Evolutionary conservation across 768 basidiomycete species (phyloP).

Genomic region (Leucocoprinus sp.): DNA sequence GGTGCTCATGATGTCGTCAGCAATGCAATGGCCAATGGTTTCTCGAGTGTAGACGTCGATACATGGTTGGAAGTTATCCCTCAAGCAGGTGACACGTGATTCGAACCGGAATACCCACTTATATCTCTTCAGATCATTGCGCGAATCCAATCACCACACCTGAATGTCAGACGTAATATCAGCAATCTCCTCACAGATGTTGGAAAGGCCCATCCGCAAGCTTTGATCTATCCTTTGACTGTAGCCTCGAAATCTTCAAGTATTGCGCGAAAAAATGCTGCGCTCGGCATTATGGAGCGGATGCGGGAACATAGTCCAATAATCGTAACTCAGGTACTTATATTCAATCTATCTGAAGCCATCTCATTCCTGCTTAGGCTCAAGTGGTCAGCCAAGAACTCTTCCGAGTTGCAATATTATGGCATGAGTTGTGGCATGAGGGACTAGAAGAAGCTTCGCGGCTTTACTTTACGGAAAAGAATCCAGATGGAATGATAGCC

Average conservation of each 20-base stretch:
- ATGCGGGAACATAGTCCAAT: conserved; percentile 87
- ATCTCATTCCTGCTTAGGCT: conserved; percentile 3
- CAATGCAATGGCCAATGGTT: conserved; percentile 80
- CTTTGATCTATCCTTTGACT: conserved; percentile 89
- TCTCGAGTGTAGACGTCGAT: conserved; percentile 86
- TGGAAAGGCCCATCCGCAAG: conserved; percentile 95
- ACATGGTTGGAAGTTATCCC: conserved; percentile 99
- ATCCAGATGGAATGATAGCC: conserved; percentile 95
- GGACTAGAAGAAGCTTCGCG: conserved; percentile 96
- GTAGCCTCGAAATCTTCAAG: conserved; percentile 97
- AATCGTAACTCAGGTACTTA: conserved; percentile 76
- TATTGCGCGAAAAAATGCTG: conserved; percentile 69
- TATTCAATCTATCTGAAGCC: not conserved
- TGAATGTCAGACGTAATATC: conserved; percentile 82
- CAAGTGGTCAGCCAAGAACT: conserved; percentile 82
- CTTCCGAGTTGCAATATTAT: conserved; percentile 94
- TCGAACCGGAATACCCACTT: not conserved
- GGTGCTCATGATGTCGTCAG: conserved; percentile 87
- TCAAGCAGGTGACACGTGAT: conserved; percentile 58
- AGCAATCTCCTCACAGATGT: conserved; percentile 84
- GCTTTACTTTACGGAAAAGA: conserved; percentile 93
- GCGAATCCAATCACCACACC: conserved; percentile 90
- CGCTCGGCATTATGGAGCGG: conserved; percentile 78
- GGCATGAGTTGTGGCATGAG: conserved; percentile 99
- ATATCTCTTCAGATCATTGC: conserved; percentile 74